Evolutionary conservation across 2,329 filamentous ascomycete genomes (phyloP).

Genomic region (Aureobasidium leucospermi): DNA sequence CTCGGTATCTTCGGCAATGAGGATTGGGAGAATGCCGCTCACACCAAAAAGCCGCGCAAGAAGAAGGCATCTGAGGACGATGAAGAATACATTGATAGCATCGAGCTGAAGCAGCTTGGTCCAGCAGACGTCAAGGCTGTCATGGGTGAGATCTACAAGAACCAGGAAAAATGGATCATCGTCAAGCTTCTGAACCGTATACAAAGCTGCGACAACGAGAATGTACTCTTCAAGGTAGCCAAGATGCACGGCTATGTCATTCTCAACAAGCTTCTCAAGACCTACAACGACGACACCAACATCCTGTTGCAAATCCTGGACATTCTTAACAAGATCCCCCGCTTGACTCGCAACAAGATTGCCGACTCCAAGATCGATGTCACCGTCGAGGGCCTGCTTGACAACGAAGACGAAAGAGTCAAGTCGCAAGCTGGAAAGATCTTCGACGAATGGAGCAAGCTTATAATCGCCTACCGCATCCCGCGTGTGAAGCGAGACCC

Average conservation of each 20-base stretch:
- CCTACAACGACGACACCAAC: constrained; percentile 84
- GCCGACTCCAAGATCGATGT: constrained; percentile 90
- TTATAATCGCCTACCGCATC: constrained; percentile 88
- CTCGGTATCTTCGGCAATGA: constrained; percentile 91
- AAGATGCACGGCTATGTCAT: constrained; percentile 98
- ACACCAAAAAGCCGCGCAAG: constrained; percentile 83
- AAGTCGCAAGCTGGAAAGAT: constrained; percentile 62
- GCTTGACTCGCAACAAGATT: constrained; percentile 93
- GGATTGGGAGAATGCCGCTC: constrained; percentile 74
- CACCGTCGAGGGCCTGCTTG: constrained; percentile 64
- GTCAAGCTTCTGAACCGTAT: constrained; percentile 90
- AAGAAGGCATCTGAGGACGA: constrained; percentile 89
- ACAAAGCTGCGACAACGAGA: constrained; percentile 77
- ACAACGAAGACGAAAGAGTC: constrained; percentile 62
- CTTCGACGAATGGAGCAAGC: constrained; percentile 76
- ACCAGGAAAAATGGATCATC: constrained; percentile 98
- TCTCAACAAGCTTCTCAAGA: constrained; percentile 74
- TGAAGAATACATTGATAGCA: constrained; percentile 88
- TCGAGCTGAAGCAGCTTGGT: constrained; percentile 70
- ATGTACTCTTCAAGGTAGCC: constrained; percentile 79
- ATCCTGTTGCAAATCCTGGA: constrained; percentile 83
- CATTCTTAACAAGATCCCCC: constrained; percentile 80
- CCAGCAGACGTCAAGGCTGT: constrained; percentile 84
- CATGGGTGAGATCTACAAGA: constrained; percentile 94
- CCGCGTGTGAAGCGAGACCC: constrained; percentile 80